Conservation (phyloP, 2,329 filamentous ascomycete species). For the Tricladium varicosporioides region DNA sequence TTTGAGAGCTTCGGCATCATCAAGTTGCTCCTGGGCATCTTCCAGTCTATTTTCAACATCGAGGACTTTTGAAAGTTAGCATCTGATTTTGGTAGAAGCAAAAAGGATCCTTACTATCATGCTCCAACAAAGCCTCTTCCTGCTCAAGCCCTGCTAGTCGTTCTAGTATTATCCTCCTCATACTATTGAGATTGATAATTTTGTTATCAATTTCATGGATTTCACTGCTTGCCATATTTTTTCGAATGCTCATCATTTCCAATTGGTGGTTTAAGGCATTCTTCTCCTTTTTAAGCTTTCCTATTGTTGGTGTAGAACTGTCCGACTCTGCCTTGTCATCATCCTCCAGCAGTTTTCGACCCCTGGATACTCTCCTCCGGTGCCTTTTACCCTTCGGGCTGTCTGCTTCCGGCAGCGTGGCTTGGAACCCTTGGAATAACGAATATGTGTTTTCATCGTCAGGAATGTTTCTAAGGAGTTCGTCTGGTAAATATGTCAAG, state of each 20-base stretch:
- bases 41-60: slow-evolving; percentile 62
- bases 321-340: slow-evolving; percentile 48
- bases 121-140: slow-evolving; percentile 86
- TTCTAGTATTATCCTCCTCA: slow-evolving; percentile 89
- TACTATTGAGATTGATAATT: slow-evolving; percentile 86
- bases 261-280: slow-evolving; percentile 77
- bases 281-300: slow-evolving; percentile 76
- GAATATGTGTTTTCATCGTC: slow-evolving; percentile 85
- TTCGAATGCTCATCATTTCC: slow-evolving; percentile 87
- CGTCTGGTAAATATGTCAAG: slow-evolving; percentile 82
- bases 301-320: slow-evolving; percentile 64
- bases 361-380: slow-evolving; percentile 67
- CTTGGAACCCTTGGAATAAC: slow-evolving; percentile 94
- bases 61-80: slow-evolving; percentile 46
- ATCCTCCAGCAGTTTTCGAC: slow-evolving; percentile 73
- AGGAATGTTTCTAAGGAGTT: slow-evolving; percentile 84
- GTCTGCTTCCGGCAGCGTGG: slow-evolving; percentile 68
- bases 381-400: slow-evolving; percentile 69
- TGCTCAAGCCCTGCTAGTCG: slow-evolving; percentile 82
- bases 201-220: slow-evolving; percentile 97
- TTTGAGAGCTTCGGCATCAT: slow-evolving; percentile 56
- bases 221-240: slow-evolving; percentile 96
- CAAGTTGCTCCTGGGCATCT: slow-evolving; percentile 56
- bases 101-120: slow-evolving; percentile 64
- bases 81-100: not conserved